Evolutionary conservation across 2,329 filamentous ascomycete genomes (phyloP), one percentile per base, ranked within the genome.

Genomic region (Colletotrichum cordylinicola): DNA sequence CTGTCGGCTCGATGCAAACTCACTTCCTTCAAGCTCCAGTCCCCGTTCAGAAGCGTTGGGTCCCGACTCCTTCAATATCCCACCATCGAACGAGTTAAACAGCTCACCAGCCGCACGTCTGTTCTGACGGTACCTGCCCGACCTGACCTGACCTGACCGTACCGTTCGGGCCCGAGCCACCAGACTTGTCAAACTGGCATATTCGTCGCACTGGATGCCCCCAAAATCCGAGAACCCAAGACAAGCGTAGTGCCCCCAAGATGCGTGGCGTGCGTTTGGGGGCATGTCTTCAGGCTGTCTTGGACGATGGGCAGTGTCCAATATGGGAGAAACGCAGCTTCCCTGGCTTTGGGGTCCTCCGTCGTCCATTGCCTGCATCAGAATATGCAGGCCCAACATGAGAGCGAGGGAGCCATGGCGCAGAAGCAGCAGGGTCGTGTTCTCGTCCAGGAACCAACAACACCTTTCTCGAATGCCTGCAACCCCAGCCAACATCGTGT

Each of bases 61-160:
- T 68, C 64, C 10, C 21, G 48, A 15, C 64, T 69, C 74, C 74
- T 73, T 35, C 70, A 76, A 74, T 76, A 31, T 74, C 58, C 68
- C 33, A 43, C 70, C 58, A 60, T 68, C 70, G 58, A 68, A 73
- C 56, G 35, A 73, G 6, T 74, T 16, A 13, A 48, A 21, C 43
- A 48, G 43, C 43, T 48, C 43, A 48, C 43, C 43, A 48, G 43
- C 43, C 43, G 43, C 43, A 48, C 43, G n/a, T 69, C 31, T 35
- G 6, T 37, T 39, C 56, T 21, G 43, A 48, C 43, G 43, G 43
- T 48, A n/a, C 10, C n/a, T 48, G 10, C 43, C 18, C 18, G 35
- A 37, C 37, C 37, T 9, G 37, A 39, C 43, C 43, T 48, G 10
- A 48, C 43, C 43, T 21, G 43, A 48, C 43, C 33, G 64, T 27